Conservation (phyloP, 1,284 basidiomycete species). For the Ceratobasidium sp. region DNA sequence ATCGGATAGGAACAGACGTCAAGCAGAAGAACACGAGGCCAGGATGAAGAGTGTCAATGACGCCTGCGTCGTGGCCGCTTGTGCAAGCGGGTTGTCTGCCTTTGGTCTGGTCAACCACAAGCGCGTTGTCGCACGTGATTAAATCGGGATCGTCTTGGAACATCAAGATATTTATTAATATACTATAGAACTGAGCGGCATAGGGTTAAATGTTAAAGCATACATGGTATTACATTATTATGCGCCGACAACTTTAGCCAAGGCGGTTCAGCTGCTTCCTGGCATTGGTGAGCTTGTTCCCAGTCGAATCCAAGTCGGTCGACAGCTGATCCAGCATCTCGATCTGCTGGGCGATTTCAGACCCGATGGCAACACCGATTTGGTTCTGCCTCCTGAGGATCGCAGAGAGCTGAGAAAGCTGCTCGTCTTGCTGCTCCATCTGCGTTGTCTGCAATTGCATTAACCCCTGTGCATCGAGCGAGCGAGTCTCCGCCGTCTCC, state of each 20-base stretch:
- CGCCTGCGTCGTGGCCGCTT: slow-evolving; percentile 38
- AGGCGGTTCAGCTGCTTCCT: slow-evolving; percentile 85
- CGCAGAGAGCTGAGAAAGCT: slow-evolving; percentile 81
- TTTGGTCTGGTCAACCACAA: slow-evolving; percentile 22
- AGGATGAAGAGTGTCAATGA: slow-evolving; percentile 14
- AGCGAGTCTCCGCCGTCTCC: slow-evolving; percentile 89
- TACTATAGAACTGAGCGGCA: slow-evolving; percentile 4
- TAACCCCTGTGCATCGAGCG: slow-evolving; percentile 85
- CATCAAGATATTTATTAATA: not conserved
- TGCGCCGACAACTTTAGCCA: slow-evolving; percentile 58
- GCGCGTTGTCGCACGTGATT: slow-evolving; percentile 39
- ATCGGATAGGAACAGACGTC: slow-evolving; percentile 36
- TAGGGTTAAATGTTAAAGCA: not conserved
- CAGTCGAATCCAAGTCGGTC: slow-evolving; percentile 78
- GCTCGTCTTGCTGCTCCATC: slow-evolving; percentile 86
- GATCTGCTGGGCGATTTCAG: slow-evolving; percentile 87
- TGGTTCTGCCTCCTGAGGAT: slow-evolving; percentile 88
- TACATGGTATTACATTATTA: slow-evolving; percentile 1
- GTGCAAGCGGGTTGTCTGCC: not conserved
- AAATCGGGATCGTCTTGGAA: slow-evolving; percentile 1
- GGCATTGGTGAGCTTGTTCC: slow-evolving; percentile 79
- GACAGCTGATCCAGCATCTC: slow-evolving; percentile 87
- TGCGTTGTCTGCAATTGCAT: slow-evolving; percentile 82
- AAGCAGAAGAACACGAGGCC: slow-evolving; percentile 37
- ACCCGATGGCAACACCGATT: slow-evolving; percentile 87